phyloP scores from a whole-genome alignment of 768 basidiomycete genomes.

The Flagelloscypha sp. region DNA sequence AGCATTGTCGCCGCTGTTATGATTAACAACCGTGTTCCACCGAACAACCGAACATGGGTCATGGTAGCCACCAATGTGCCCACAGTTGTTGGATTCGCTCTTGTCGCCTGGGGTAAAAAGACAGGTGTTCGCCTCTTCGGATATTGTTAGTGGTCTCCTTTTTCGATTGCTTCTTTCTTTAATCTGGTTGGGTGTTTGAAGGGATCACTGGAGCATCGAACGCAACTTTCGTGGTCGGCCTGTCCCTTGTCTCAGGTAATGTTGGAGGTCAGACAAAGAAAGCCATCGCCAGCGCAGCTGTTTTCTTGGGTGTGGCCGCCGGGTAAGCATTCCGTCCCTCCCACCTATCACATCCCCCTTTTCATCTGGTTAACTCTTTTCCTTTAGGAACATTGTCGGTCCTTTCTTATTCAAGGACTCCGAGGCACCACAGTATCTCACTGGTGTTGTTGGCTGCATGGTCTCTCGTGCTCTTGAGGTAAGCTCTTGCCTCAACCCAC shows the following conservation, averaged over 20 bases:
- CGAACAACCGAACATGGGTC: constrained; percentile 16
- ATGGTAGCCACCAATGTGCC: constrained; percentile 17
- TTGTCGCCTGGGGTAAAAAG: constrained; percentile 18
- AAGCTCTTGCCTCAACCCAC: no score
- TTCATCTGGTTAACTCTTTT: no score
- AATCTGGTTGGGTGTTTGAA: background rate
- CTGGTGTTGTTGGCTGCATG: constrained; percentile 18
- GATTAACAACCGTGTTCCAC: constrained; percentile 14
- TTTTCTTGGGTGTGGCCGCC: constrained; percentile 15
- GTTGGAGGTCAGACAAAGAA: constrained; percentile 26
- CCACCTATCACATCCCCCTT: no score
- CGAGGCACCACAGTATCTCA: constrained; percentile 15
- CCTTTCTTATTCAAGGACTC: constrained; percentile 18
- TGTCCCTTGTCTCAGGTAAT: constrained; percentile 30
- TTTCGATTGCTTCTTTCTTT: no score
- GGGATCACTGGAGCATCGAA: constrained; percentile 20
- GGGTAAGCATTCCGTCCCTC: no score
- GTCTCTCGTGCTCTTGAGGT: constrained; percentile 16
- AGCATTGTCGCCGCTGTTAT: constrained; percentile 15
- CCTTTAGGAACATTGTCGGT: constrained; percentile 17
- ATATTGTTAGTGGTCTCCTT: constrained; percentile 11
- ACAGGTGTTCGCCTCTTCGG: constrained; percentile 15
- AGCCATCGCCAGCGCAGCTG: constrained; percentile 13
- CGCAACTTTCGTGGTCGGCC: constrained; percentile 22
- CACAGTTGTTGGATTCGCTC: constrained; percentile 18